A percentile compares a stretch with the other conserved stretches of the same genome.
phyloP scores from a whole-genome alignment of 2,329 filamentous ascomycete species.

The Alternaria metachromatica region DNA sequence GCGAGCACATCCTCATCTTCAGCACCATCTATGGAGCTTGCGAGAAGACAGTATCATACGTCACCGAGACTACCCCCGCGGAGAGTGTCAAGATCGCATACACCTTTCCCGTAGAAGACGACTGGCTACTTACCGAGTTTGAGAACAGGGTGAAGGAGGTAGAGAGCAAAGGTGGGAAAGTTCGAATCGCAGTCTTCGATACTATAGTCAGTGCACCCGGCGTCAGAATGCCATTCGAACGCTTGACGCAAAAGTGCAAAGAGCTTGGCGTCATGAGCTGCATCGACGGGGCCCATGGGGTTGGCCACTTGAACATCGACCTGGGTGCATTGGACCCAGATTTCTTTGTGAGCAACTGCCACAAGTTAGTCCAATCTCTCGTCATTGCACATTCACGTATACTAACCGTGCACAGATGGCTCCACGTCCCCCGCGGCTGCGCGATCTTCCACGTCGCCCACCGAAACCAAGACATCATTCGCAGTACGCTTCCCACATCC shows the following conservation, averaged over 20 bases:
- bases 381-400: background rate
- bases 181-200: constrained; percentile 77
- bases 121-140: constrained; percentile 69
- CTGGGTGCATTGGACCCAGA: constrained; percentile 73
- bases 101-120: constrained; percentile 73
- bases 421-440: constrained; percentile 78
- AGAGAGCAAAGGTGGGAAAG: constrained; percentile 64
- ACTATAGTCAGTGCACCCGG: constrained; percentile 80
- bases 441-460: constrained; percentile 80
- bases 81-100: constrained; percentile 63
- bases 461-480: constrained; percentile 77
- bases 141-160: constrained; percentile 62
- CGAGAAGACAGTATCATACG: constrained; percentile 73
- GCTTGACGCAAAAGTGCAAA: constrained; percentile 68
- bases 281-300: constrained; percentile 83
- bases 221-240: constrained; percentile 78
- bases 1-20: constrained; percentile 82
- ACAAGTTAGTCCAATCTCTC: constrained; percentile 29
- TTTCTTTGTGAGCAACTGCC: constrained; percentile 83
- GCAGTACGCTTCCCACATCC: constrained; percentile 77
- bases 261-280: constrained; percentile 73
- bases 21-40: constrained; percentile 80
- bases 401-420: constrained; percentile 65
- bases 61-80: constrained; percentile 70
- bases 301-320: constrained; percentile 80